Evolutionary conservation across 305 asterid species (phyloP).

Genomic region (Solanum aculeatissimum): DNA sequence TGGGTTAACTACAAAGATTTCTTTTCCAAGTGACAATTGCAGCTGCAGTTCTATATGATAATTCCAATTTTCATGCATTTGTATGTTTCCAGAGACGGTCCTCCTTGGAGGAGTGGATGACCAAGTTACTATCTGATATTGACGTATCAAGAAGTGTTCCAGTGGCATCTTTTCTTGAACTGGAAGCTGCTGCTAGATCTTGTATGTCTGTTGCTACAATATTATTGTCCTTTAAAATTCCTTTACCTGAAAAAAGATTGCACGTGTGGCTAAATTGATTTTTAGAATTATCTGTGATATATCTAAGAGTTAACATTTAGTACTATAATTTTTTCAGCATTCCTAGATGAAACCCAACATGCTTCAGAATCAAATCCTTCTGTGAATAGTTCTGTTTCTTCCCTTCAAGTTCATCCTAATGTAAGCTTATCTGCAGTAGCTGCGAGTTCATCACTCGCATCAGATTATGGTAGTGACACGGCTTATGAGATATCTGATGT

Average conservation of each 20-base stretch:
- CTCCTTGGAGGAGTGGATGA: constrained; percentile 90
- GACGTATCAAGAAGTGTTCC: constrained; percentile 71
- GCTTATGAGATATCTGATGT: constrained; percentile 85
- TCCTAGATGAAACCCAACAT: constrained; percentile 62
- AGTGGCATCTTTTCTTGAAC: constrained; percentile 90
- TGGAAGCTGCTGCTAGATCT: constrained; percentile 96
- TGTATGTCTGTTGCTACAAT: constrained; percentile 34
- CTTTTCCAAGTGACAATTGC: neutral
- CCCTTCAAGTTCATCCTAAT: constrained; percentile 38
- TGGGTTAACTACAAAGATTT: neutral
- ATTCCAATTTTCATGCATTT: constrained; percentile 11
- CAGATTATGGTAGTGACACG: constrained; percentile 87
- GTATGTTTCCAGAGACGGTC: constrained; percentile 51
- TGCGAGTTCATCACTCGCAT: constrained; percentile 57
- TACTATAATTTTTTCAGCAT: constrained; percentile 46
- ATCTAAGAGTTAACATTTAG: constrained; percentile 1
- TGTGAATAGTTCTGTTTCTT: constrained; percentile 28
- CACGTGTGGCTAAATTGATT: neutral
- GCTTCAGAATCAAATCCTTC: constrained; percentile 35
- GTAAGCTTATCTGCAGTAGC: constrained; percentile 33
- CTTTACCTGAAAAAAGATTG: neutral
- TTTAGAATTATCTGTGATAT: neutral
- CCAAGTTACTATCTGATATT: constrained; percentile 78
- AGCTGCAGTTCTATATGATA: neutral
- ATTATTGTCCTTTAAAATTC: neutral